Base-by-base conservation (phyloP, 2,329 filamentous ascomycete genomes). In the Colletotrichum karsti region DNA sequence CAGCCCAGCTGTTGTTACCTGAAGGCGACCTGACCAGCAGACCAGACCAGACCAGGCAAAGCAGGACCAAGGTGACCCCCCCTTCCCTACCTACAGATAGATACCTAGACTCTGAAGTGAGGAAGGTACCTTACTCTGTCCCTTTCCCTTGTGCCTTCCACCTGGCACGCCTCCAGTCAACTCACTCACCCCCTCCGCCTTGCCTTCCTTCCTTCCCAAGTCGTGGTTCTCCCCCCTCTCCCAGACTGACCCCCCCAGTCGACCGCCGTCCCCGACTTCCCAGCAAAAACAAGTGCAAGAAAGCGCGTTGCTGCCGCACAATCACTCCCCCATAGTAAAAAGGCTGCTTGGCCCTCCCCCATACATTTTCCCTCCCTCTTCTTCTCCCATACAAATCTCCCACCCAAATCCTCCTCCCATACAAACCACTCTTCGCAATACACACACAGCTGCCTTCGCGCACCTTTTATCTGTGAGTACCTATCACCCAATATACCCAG, bases 271-370 rank as follows among this genome's bases (percentile, higher is more conserved):
- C 65, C 60, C 64, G 60, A 46, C 65, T 68, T 53, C 51, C 61
- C 74, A 71, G 67, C 73, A 71, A 72, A 70, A 75, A 72, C 73
- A 70, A 75, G 71, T 69, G 71, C 74, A 72, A 75, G 70, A 72
- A 70, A 73, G 72, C 77, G 77, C 80, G 77, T 76, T 75, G 76
- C 75, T 73, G 77, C 77, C 80, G 77, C 84, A 81, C 85, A 88
- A 89, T 88, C 86, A 88, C 84, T 85, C 85, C 80, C 84, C 83
- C 86, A 86, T 86, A 88, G 86, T 89, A 88, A 89, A 89, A 90
- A 88, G 85, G 85, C 83, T 82, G 82, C 82, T 81, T 81, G 81
- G 81, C 81, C 80, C 79, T 81, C 81, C 82, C 84, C 84, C 84
- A 84, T 86, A 85, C 84, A 84, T 79, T 82, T 83, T 81, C 82